Evolutionary conservation across 257 asterid species (phyloP).

Genomic region (Salvia rosmarinus): DNA sequence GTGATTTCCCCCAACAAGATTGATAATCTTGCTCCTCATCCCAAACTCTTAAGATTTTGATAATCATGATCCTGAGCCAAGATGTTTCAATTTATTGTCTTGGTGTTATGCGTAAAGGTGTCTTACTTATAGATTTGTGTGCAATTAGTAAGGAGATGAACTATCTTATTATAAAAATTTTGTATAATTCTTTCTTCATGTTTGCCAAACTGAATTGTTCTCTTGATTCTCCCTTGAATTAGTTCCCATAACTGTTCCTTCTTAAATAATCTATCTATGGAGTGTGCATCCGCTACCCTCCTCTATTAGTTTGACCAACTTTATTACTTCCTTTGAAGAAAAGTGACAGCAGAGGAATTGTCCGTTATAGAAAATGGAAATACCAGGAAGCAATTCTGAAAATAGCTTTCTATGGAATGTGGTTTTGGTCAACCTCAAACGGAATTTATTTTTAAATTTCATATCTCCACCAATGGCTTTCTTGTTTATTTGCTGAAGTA

Average conservation of each 20-base stretch:
- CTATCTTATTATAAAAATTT: neutral
- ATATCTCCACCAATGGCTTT: neutral
- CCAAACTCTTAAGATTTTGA: neutral
- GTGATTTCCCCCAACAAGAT: neutral
- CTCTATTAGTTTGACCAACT: neutral
- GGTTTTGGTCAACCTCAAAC: neutral
- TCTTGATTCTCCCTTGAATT: neutral
- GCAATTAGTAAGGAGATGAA: neutral
- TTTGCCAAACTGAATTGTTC: neutral
- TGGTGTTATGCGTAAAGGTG: neutral
- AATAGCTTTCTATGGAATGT: neutral
- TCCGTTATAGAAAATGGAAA: neutral
- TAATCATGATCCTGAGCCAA: neutral
- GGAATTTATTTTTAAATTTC: neutral
- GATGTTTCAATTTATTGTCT: neutral
- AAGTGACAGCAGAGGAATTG: neutral
- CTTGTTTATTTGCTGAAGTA: slow-evolving; percentile 14
- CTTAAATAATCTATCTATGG: neutral
- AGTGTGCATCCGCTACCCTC: neutral
- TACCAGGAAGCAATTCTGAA: slow-evolving; percentile 13
- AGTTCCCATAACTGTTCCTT: neutral
- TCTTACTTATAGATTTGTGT: neutral
- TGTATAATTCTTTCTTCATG: neutral
- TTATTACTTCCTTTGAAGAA: slow-evolving; percentile 19
- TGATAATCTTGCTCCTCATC: neutral